Conservation (phyloP, 495 filamentous ascomycete species). For the Talaromyces borbonicus region DNA sequence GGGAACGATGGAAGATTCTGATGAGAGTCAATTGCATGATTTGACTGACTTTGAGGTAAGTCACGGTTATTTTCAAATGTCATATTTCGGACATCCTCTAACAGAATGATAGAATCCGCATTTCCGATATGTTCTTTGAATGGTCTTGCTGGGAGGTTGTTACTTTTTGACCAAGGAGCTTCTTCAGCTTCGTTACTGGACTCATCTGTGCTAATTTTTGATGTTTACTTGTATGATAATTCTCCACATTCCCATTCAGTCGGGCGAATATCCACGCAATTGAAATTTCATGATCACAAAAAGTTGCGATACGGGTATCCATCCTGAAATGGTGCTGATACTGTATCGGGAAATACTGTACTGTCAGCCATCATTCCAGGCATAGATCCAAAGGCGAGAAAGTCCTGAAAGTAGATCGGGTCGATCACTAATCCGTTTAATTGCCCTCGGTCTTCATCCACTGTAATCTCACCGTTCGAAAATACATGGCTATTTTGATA, state of each 20-base stretch:
- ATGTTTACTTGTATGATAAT: neutral
- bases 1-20: neutral
- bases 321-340: constrained; percentile 1
- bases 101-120: neutral
- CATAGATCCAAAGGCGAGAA: neutral
- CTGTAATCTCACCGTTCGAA: neutral
- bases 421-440: neutral
- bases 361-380: constrained; percentile 4
- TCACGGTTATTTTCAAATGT: neutral
- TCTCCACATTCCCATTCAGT: neutral
- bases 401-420: constrained; percentile 1
- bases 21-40: neutral
- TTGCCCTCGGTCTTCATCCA: neutral
- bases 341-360: constrained; percentile 1
- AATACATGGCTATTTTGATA: neutral
- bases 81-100: neutral
- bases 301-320: constrained; percentile 5
- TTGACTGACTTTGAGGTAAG: constrained; percentile 5
- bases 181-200: too few species aligned
- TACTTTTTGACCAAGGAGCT: neutral
- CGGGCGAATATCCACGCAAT: neutral
- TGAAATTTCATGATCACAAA: neutral
- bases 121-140: constrained; percentile 1
- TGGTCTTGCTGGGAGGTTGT: neutral
- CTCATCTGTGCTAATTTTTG: neutral